Conservation (phyloP, 2,329 filamentous ascomycete species). For the Elsinoe australis region DNA sequence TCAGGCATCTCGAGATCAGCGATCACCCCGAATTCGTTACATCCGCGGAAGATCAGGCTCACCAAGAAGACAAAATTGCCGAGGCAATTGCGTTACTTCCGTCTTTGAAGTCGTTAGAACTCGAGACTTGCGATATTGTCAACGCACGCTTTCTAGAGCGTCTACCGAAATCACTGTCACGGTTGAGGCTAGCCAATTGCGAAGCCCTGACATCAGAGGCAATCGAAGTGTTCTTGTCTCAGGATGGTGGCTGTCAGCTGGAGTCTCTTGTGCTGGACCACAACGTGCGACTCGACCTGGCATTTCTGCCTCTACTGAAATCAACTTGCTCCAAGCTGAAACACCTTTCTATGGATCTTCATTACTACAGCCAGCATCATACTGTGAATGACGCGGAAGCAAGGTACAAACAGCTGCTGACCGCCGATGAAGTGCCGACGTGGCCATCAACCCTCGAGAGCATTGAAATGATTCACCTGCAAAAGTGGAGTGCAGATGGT, state of each 20-base stretch:
- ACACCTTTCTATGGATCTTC: slow-evolving; percentile 67
- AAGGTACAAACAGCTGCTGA: slow-evolving; percentile 61
- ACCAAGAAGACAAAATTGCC: slow-evolving; percentile 18
- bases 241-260: slow-evolving; percentile 58
- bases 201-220: slow-evolving; percentile 62
- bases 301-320: slow-evolving; percentile 62
- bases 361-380: slow-evolving; percentile 64
- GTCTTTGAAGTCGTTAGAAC: slow-evolving; percentile 57
- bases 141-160: slow-evolving; percentile 60
- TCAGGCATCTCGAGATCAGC: slow-evolving; percentile 19
- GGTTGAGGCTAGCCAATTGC: slow-evolving; percentile 71
- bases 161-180: slow-evolving; percentile 58
- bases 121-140: slow-evolving; percentile 67
- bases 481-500: slow-evolving; percentile 59
- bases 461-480: slow-evolving; percentile 68
- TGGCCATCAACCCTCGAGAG: slow-evolving; percentile 69
- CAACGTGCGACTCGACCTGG: slow-evolving; percentile 69
- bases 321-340: slow-evolving; percentile 62
- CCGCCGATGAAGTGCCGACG: slow-evolving; percentile 56
- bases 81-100: slow-evolving; percentile 42
- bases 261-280: slow-evolving; percentile 63
- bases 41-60: slow-evolving; percentile 17
- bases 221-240: slow-evolving; percentile 56
- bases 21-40: slow-evolving; percentile 16
- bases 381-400: slow-evolving; percentile 66